Conservation (phyloP, 2,329 filamentous ascomycete species). For the Colletotrichum graminicola region DNA sequence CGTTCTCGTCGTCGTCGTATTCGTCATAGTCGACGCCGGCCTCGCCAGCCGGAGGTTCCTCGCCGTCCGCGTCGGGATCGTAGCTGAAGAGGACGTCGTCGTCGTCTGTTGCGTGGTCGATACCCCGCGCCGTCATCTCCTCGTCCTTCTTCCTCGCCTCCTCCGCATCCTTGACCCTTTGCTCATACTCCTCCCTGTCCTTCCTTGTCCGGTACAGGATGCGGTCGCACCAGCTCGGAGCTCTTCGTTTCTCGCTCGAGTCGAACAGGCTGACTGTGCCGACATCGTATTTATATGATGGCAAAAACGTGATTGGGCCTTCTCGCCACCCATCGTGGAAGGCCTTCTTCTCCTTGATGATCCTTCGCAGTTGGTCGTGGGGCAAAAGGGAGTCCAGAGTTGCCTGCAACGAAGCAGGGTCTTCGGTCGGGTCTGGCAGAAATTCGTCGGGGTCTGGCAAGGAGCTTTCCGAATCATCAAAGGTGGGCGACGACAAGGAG, state of each 20-base stretch:
- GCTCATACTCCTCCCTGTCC: constrained; percentile 76
- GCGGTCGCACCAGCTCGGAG: constrained; percentile 97
- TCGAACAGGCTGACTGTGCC: constrained; percentile 95
- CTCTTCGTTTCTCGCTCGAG: constrained; percentile 91
- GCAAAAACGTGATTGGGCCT: constrained; percentile 87
- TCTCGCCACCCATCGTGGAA: constrained; percentile 95
- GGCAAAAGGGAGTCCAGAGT: constrained; percentile 88
- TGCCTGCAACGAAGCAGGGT: constrained; percentile 88
- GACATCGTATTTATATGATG: constrained; percentile 97
- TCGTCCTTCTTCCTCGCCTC: constrained; percentile 79
- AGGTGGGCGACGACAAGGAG: constrained; percentile 48
- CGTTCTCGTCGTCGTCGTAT: constrained; percentile 62
- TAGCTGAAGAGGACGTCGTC: constrained; percentile 92
- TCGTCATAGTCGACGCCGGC: constrained; percentile 71
- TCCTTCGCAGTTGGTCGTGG: constrained; percentile 85
- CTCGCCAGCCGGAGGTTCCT: constrained; percentile 53
- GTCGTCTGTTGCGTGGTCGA: constrained; percentile 80
- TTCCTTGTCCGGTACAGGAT: constrained; percentile 86
- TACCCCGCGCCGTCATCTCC: constrained; percentile 84
- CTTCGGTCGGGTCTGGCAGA: constrained; percentile 74
- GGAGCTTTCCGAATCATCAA: constrained; percentile 55
- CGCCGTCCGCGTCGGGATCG: constrained; percentile 81
- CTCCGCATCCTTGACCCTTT: constrained; percentile 72
- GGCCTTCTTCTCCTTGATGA: constrained; percentile 80
- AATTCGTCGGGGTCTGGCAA: constrained; percentile 76